phyloP scores from a whole-genome alignment of 2,329 filamentous ascomycete genomes.

The Paraphaeosphaeria minitans region DNA sequence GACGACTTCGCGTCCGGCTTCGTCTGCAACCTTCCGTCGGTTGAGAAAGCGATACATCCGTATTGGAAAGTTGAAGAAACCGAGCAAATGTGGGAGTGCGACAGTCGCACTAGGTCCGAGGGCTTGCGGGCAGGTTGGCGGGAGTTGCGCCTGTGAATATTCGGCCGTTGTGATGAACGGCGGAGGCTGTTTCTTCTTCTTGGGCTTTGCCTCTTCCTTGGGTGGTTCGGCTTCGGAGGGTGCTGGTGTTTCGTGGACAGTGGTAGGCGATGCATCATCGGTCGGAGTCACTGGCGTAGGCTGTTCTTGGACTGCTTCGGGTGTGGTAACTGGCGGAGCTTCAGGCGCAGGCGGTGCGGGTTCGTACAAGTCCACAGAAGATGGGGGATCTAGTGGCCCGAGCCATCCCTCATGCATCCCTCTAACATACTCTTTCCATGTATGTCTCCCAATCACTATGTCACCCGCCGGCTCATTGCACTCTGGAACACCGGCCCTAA shows the following conservation, averaged over 20 bases:
- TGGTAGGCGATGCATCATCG: constrained; percentile 46
- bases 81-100: constrained; percentile 85
- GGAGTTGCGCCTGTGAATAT: constrained; percentile 70
- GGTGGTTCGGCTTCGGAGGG: constrained; percentile 25
- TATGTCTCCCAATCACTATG: constrained; percentile 84
- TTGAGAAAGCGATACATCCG: constrained; percentile 88
- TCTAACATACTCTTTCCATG: constrained; percentile 96
- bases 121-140: constrained; percentile 68
- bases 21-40: constrained; percentile 81
- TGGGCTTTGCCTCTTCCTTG: constrained; percentile 49
- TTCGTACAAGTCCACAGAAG: constrained; percentile 29
- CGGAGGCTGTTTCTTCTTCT: constrained; percentile 63
- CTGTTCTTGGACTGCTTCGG: constrained; percentile 16
- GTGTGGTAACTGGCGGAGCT: constrained; percentile 13
- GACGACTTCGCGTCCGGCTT: constrained; percentile 85
- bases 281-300: constrained; percentile 17
- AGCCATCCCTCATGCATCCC: constrained; percentile 97
- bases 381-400: constrained; percentile 74
- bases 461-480: constrained; percentile 80
- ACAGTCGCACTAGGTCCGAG: constrained; percentile 76
- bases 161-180: constrained; percentile 75
- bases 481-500: constrained; percentile 69
- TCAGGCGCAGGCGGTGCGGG: constrained; percentile 16
- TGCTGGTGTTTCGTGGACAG: constrained; percentile 20
- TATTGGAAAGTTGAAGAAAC: constrained; percentile 87